Percentiles rank a stretch among this genome's conserved stretches.
Evolutionary conservation across 768 basidiomycete genomes (phyloP).

Genomic region (Termitomyces sp.): DNA sequence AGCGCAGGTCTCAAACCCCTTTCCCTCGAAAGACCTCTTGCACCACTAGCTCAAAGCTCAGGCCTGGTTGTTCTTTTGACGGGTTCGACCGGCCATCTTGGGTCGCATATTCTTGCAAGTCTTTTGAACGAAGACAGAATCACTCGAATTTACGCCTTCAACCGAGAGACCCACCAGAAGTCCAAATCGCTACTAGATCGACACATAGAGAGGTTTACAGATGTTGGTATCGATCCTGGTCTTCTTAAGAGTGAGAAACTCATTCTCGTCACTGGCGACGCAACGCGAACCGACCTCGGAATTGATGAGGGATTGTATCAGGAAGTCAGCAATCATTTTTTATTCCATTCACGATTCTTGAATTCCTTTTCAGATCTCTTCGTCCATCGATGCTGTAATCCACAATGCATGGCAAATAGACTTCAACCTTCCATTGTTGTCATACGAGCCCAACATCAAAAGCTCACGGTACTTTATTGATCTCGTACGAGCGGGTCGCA

Average conservation of each 20-base stretch:
- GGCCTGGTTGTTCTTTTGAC: not conserved
- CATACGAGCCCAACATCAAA: not conserved
- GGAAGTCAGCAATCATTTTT: not conserved
- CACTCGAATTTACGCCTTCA: not conserved
- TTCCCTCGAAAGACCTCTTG: not conserved
- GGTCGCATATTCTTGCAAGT: not conserved
- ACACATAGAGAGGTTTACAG: not conserved
- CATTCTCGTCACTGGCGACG: not conserved
- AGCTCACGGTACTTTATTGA: not conserved
- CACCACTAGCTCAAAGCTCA: not conserved
- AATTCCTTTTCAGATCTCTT: not conserved
- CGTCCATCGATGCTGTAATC: not conserved
- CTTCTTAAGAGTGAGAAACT: not conserved
- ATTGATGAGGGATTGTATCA: not conserved
- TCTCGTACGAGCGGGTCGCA: not conserved
- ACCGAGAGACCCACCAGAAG: not conserved
- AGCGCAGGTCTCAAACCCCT: not conserved
- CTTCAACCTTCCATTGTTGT: not conserved
- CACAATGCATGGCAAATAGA: constrained; percentile 2
- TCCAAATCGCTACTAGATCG: not conserved
- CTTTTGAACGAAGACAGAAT: not conserved
- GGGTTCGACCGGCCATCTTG: not conserved
- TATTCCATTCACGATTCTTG: not conserved
- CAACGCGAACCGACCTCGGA: not conserved
- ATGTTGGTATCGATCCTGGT: not conserved